Conservation (phyloP, 345 rosid species). For the Noccaea caerulescens region DNA sequence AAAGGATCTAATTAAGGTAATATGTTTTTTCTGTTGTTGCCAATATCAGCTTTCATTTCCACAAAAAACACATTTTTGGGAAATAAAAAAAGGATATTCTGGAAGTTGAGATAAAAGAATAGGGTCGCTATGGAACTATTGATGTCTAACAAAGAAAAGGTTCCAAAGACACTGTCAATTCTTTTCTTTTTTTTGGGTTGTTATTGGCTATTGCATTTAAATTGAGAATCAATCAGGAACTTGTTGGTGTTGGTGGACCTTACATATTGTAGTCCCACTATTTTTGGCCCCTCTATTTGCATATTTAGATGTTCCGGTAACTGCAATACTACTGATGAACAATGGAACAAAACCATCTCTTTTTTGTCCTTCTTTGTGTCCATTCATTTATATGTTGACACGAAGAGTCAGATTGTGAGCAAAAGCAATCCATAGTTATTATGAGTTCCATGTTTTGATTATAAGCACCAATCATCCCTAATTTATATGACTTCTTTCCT, state of each 20-base stretch:
- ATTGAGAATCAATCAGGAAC: slow-evolving; percentile 35
- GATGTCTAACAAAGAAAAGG: slow-evolving; percentile 24
- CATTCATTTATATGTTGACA: not conserved
- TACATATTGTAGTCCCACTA: slow-evolving; percentile 35
- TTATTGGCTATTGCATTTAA: slow-evolving; percentile 32
- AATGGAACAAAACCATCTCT: slow-evolving; percentile 3
- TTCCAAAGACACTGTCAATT: slow-evolving; percentile 28
- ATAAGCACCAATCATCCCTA: slow-evolving; percentile 1
- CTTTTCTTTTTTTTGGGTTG: slow-evolving; percentile 11
- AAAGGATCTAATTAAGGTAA: slow-evolving; percentile 28
- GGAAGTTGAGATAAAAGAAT: slow-evolving; percentile 24
- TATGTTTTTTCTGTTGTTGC: slow-evolving; percentile 2
- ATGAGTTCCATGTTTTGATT: slow-evolving; percentile 4
- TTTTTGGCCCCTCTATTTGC: slow-evolving; percentile 17
- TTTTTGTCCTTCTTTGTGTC: not conserved
- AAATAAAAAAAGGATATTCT: not conserved
- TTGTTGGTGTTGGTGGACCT: slow-evolving; percentile 32
- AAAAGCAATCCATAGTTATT: not conserved
- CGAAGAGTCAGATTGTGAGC: not conserved
- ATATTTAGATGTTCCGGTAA: slow-evolving; percentile 18
- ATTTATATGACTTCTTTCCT: not conserved
- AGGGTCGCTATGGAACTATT: slow-evolving; percentile 20
- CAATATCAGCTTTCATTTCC: slow-evolving; percentile 23
- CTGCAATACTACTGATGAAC: slow-evolving; percentile 18
- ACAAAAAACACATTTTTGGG: slow-evolving; percentile 11